Base-by-base conservation (phyloP, 495 filamentous ascomycete genomes). In the Aspergillus ostianus region DNA sequence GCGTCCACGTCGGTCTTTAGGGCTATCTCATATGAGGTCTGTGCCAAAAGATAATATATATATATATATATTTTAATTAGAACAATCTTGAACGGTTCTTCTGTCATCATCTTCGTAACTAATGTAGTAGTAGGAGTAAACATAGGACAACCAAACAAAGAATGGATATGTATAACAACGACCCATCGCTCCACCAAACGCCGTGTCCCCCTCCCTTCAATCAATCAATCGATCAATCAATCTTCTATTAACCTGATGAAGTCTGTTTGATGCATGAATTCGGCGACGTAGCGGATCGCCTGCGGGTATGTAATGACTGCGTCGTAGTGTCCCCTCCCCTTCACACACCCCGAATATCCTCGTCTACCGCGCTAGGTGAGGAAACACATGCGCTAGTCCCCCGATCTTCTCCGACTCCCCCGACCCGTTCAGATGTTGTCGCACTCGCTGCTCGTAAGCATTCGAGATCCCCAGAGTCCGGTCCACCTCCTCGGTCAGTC, bases 401-500 rank as follows among this genome's bases (percentile, higher is more conserved):
- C 63, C 51, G 19, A 57, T n/a, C 50, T 29, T 56, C 47, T 49
- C 55, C 47, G 46, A 21, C 47, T 61, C 62, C 51, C 50, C 55
- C 18, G 53, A 53, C 26, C 66, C 56, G 3, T 65, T 70, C 46
- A 84, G 59, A 26, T 73, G 64, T 47, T 74, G 65, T 30, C 72
- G 70, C 6, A 83, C 70, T 46, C 74, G 67, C 29, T 75, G 61
- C 41, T 74, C 62, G 64, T 84, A 81, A 15, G 75, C 71, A 53
- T 76, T 71, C 7, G 79, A 77, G 20, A 84, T 59, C 9, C 72
- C 74, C 51, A 86, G 65, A 17, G 78, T 76, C 47, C 73, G 73
- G 56, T 84, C 82, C 21, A 86, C 67, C 55, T 85, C 83, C 49
- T 72, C 67, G 2, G 83, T 81, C 17, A 87, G 63, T 17, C 78